Conservation (phyloP, 176 grass and related monocot genomes). For the barley (Hordeum vulgare) region DNA sequence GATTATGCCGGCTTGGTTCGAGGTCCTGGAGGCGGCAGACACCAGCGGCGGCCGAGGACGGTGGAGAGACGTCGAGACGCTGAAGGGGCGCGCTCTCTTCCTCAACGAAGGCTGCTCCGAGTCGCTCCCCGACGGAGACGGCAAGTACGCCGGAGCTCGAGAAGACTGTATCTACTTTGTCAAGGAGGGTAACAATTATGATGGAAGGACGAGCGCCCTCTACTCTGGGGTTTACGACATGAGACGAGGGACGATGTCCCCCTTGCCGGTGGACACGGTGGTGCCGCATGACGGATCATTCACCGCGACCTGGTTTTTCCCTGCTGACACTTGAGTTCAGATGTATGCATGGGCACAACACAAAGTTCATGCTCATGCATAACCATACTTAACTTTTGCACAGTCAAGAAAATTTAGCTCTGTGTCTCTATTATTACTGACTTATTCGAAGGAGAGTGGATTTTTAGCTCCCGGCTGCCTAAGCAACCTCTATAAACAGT, state of each 20-base stretch:
- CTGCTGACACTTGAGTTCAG: not conserved
- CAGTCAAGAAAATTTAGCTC: no score
- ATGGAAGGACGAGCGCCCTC: not conserved
- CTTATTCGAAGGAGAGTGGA: no score
- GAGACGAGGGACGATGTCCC: not conserved
- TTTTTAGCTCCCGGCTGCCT: no score
- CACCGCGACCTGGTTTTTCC: not conserved
- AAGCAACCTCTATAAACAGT: no score
- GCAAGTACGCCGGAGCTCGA: not conserved
- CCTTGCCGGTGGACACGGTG: not conserved
- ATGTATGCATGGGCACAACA: not conserved
- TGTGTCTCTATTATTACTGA: no score
- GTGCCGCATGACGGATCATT: not conserved
- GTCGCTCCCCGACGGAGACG: not conserved
- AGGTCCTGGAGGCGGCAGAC: not conserved
- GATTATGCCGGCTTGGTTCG: not conserved
- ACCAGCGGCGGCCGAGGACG: not conserved
- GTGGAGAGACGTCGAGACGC: not conserved
- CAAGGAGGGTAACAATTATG: not conserved
- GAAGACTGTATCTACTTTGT: constrained; percentile 23
- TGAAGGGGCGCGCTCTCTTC: not conserved
- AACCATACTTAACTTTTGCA: no score
- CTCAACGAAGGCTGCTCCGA: not conserved
- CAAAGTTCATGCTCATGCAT: not conserved
- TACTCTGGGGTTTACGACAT: constrained; percentile 1